phyloP scores from a whole-genome alignment of 176 grass and related monocot genomes.

The Hsuehochloa calcarea region DNA sequence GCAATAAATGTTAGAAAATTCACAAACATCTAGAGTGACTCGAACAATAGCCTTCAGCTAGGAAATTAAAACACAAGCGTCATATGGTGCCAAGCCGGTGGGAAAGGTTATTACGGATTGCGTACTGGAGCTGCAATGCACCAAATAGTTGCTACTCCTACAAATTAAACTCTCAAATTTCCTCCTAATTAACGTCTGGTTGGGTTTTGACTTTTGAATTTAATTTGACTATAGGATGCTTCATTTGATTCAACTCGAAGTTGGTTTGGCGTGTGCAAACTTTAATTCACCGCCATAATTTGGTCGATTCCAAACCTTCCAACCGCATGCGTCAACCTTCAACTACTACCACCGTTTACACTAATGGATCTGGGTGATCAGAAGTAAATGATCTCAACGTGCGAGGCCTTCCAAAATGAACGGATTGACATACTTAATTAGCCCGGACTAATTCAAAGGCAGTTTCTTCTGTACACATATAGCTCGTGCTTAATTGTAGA shows the following conservation, averaged over 20 bases:
- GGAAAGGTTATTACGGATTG: no score
- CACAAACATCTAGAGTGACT: background rate
- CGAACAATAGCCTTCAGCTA: no score
- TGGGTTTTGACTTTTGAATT: slow-evolving; percentile 30
- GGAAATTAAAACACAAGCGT: no score
- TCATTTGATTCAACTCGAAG: background rate
- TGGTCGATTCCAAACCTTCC: background rate
- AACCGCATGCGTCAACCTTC: slow-evolving; percentile 27
- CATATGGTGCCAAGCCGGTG: no score
- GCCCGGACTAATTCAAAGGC: background rate
- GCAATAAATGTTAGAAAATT: background rate
- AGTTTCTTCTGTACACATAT: background rate
- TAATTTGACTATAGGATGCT: background rate
- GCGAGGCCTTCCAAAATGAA: background rate
- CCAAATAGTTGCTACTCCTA: no score
- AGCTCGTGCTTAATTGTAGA: background rate
- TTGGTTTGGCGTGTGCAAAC: background rate
- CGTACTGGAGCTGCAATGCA: no score
- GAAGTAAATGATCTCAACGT: background rate
- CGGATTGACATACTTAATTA: background rate
- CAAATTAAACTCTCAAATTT: no score
- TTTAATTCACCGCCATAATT: background rate
- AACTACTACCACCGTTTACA: slow-evolving; percentile 12
- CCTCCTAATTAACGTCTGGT: background rate
- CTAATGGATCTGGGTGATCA: background rate